Evolutionary conservation across 1,284 basidiomycete species (phyloP), one percentile per base, ranked within the genome.

Genomic region (Dichomitus squalens): DNA sequence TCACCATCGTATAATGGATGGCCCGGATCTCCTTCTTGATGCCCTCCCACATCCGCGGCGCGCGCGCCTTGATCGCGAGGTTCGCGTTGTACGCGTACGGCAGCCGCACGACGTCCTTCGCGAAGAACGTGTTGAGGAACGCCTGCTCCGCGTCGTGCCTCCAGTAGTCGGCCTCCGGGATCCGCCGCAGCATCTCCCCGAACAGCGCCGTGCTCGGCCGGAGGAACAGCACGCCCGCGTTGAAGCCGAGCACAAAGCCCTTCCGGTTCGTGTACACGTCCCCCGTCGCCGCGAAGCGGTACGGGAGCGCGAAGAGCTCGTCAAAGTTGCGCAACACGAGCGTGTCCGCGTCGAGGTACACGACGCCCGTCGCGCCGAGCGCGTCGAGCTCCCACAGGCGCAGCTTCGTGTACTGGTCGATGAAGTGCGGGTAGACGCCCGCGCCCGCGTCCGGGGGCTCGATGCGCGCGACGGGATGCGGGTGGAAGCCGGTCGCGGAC

Each of bases 51-150:
- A 79, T 33, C 41, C 38, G 55, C 12, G 67, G 68, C 54, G 65
- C 73, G 36, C 72, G 64, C 50, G 58, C 59, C 66, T 77, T 80
- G 59, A 80, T 76, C 4, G 73, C 78, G 3, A 80, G 67, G 65
- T 80, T 79, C 50, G 73, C 77, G 61, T 79, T 80, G 67, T 81
- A 81, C 39, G 71, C 67, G 56, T 77, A 79, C 9, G 79, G 79
- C 7, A 81, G 69, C 16, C 73, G 70, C 35, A 75, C 64, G 20
- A 65, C 72, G 38, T 74, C 72, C 18, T 70, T 68, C 2, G 70
- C 76, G 55, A 75, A 81, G 61, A 76, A 80, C 21, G 74, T 50
- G 60, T 80, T 79, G n/a, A 81, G 65, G 66, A 79, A 80, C 11
- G 74, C 69, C 67, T 79, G 78, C 55, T 79, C 78, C 3, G 76